Conservation (phyloP, 768 basidiomycete genomes). For the Lentinula raphanica region DNA sequence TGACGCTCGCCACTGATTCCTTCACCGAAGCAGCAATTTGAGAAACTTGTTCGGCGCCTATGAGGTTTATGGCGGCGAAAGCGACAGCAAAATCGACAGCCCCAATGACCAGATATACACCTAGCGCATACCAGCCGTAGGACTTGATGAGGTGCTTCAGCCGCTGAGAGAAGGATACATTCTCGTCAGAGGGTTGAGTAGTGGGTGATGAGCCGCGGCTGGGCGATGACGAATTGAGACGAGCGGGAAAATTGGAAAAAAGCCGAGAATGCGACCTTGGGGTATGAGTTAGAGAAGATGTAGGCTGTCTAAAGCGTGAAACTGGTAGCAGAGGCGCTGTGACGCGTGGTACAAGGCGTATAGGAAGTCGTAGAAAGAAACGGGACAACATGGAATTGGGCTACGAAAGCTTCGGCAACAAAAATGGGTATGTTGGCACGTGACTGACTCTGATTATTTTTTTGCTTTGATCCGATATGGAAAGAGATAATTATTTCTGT, state of each 20-base stretch:
- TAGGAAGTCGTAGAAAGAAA: slow-evolving; percentile 38
- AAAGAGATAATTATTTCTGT: not conserved
- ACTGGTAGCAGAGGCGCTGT: slow-evolving; percentile 47
- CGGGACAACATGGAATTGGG: slow-evolving; percentile 20
- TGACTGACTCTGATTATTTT: slow-evolving; percentile 25
- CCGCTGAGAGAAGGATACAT: slow-evolving; percentile 59
- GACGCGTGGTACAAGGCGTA: slow-evolving; percentile 40
- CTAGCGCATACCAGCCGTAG: slow-evolving; percentile 95
- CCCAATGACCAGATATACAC: slow-evolving; percentile 74
- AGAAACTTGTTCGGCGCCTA: slow-evolving; percentile 89
- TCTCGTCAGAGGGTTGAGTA: slow-evolving; percentile 29
- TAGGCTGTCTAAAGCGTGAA: slow-evolving; percentile 27
- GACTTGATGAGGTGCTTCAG: slow-evolving; percentile 81
- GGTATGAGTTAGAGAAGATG: slow-evolving; percentile 20
- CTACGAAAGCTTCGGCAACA: not conserved
- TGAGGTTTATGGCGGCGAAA: slow-evolving; percentile 76
- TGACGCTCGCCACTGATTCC: slow-evolving; percentile 34
- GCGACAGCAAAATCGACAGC: slow-evolving; percentile 79
- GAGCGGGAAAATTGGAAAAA: slow-evolving; percentile 45
- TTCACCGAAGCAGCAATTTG: slow-evolving; percentile 57
- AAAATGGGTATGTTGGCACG: not conserved
- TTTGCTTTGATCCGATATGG: slow-evolving; percentile 33
- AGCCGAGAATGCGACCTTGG: slow-evolving; percentile 35
- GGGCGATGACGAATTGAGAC: slow-evolving; percentile 36
- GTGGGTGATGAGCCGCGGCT: slow-evolving; percentile 23